A percentile compares a stretch with the other conserved stretches of the same genome.
Conservation (phyloP, 2,329 filamentous ascomycete genomes). For the Xylariales sp. region DNA sequence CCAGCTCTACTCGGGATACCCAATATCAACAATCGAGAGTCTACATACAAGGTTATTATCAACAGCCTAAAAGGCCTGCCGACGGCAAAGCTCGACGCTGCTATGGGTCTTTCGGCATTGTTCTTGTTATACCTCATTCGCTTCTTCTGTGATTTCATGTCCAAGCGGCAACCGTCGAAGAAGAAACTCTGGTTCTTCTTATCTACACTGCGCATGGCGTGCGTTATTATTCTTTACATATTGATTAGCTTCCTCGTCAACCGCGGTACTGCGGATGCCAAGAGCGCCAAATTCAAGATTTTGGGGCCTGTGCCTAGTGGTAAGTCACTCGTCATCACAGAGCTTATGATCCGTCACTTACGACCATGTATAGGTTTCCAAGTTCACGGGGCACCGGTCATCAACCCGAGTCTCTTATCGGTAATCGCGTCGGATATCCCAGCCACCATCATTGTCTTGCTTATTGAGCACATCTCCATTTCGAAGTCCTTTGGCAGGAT, state of each 20-base stretch:
- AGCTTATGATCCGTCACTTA: not conserved
- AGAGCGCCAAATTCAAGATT: slow-evolving; percentile 57
- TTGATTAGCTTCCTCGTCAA: slow-evolving; percentile 71
- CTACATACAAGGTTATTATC: slow-evolving; percentile 47
- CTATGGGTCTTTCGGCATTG: slow-evolving; percentile 67
- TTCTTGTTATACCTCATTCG: slow-evolving; percentile 65
- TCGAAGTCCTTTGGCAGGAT: slow-evolving; percentile 77
- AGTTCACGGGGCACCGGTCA: slow-evolving; percentile 59
- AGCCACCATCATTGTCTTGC: slow-evolving; percentile 54
- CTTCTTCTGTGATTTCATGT: slow-evolving; percentile 54
- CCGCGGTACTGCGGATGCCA: slow-evolving; percentile 44
- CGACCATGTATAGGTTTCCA: slow-evolving; percentile 53
- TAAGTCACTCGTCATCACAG: slow-evolving; percentile 25
- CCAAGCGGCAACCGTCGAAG: slow-evolving; percentile 60
- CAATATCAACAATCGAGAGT: slow-evolving; percentile 43
- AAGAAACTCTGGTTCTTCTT: slow-evolving; percentile 74
- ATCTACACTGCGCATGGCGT: slow-evolving; percentile 71
- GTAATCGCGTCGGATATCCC: slow-evolving; percentile 55
- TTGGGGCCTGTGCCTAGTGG: slow-evolving; percentile 66
- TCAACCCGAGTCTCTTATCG: slow-evolving; percentile 57
- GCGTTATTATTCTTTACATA: slow-evolving; percentile 77
- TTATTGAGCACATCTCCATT: slow-evolving; percentile 81
- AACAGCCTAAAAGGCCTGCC: slow-evolving; percentile 43
- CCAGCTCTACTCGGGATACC: slow-evolving; percentile 47
- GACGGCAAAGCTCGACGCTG: slow-evolving; percentile 59